Percentiles rank a stretch among this genome's conserved stretches.
Evolutionary conservation across 306 rosid species (phyloP).

Genomic region (Chamaecrista fasciculata): DNA sequence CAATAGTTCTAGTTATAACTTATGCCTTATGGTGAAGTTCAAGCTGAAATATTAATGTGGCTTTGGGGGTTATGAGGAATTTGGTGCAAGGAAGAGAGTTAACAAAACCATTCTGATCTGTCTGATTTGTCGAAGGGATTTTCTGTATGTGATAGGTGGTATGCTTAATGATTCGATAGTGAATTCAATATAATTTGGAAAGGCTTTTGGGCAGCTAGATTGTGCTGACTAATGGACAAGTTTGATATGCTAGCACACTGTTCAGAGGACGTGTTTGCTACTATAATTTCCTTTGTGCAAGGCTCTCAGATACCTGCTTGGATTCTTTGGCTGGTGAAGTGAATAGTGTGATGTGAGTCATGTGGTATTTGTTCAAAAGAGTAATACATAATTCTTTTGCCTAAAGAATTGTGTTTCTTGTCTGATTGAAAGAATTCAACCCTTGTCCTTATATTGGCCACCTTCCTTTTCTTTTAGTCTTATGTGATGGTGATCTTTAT

Average conservation of each 20-base stretch:
- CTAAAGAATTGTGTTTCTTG: constrained; percentile 17
- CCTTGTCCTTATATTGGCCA: constrained; percentile 18
- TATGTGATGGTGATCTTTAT: constrained; percentile 18
- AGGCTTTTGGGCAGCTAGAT: constrained; percentile 27
- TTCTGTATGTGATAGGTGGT: constrained; percentile 18
- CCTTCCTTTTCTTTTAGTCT: constrained; percentile 24
- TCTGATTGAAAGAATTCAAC: constrained; percentile 18
- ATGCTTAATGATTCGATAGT: constrained; percentile 32
- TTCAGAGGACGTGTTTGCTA: constrained; percentile 24
- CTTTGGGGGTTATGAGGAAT: constrained; percentile 42
- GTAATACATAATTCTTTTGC: constrained; percentile 21
- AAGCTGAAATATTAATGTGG: constrained; percentile 36
- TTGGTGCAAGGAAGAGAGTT: constrained; percentile 32
- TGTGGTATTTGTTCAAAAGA: constrained; percentile 21
- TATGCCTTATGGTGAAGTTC: constrained; percentile 42
- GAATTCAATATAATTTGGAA: constrained; percentile 26
- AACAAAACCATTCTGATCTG: constrained; percentile 26
- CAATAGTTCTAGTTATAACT: constrained; percentile 29
- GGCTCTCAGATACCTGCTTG: constrained; percentile 24
- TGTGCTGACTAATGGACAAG: constrained; percentile 21
- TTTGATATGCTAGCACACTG: constrained; percentile 12
- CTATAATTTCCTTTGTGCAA: background rate
- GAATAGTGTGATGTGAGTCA: constrained; percentile 24
- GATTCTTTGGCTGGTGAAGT: constrained; percentile 32
- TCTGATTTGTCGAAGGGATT: constrained; percentile 23